A percentile compares a stretch with the other conserved stretches of the same genome.
Conservation (phyloP, 1,139 yeast genomes). For the Yamadazyma kanchanaburiensis region DNA sequence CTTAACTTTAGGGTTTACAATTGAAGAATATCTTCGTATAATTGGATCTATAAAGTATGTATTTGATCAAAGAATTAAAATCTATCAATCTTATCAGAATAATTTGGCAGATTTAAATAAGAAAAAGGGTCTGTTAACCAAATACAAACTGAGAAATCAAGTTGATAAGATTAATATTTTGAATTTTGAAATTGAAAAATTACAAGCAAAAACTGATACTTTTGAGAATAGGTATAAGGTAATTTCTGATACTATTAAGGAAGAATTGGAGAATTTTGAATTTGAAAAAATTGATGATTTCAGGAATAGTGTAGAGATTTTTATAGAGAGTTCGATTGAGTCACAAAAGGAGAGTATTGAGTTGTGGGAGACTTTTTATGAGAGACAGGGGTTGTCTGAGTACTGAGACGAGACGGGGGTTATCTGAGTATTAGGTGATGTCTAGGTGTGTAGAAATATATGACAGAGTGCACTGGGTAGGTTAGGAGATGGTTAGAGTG, state of each 20-base stretch:
- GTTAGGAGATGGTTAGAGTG: too few species aligned
- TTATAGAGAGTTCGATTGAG: constrained; percentile 86
- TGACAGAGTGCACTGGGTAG: too few species aligned
- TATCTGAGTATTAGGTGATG: too few species aligned
- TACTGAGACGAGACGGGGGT: constrained; percentile 5
- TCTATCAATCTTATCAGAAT: constrained; percentile 58
- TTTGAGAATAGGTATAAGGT: constrained; percentile 58
- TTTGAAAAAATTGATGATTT: constrained; percentile 79
- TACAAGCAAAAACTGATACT: constrained; percentile 55
- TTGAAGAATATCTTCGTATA: constrained; percentile 82
- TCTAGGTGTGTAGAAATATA: too few species aligned
- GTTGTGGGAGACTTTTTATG: constrained; percentile 88
- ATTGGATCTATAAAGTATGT: constrained; percentile 74
- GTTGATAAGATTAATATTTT: constrained; percentile 57
- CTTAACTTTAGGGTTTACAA: constrained; percentile 78
- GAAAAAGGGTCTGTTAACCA: constrained; percentile 50
- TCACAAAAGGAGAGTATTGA: constrained; percentile 94
- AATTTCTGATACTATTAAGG: constrained; percentile 61
- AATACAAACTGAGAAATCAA: constrained; percentile 57
- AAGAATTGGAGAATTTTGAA: constrained; percentile 70
- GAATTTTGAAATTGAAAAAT: constrained; percentile 55
- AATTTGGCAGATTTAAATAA: constrained; percentile 41
- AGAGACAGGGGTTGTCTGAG: constrained; percentile 33
- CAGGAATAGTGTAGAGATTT: constrained; percentile 85
- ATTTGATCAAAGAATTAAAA: constrained; percentile 71